These are phyloP conservation scores for Mycena amicta DNA, from an alignment of 768 basidiomycete species.

Conservation along the genomic window DNA sequence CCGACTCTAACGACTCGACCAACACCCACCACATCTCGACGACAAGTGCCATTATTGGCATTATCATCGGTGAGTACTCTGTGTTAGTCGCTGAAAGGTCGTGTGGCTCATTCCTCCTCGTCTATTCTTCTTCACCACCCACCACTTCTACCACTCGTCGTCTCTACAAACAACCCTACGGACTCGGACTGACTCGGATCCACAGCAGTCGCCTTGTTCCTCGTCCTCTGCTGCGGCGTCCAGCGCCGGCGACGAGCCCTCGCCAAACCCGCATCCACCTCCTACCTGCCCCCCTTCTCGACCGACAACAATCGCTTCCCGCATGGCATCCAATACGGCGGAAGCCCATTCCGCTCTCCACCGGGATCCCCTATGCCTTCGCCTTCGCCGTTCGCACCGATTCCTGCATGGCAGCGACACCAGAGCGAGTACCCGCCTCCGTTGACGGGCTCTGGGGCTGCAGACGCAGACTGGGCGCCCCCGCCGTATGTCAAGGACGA, in stretches of 20 bases:
- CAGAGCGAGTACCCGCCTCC: constrained; percentile 12
- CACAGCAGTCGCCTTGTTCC: constrained; percentile 5
- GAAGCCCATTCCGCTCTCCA: neutral
- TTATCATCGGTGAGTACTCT: neutral
- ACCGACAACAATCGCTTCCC: neutral
- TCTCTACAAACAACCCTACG: too few species aligned
- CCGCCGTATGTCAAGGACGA: constrained; percentile 22
- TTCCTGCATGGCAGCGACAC: too few species aligned
- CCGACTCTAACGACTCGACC: neutral
- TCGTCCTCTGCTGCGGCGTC: constrained; percentile 13
- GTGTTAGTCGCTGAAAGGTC: neutral
- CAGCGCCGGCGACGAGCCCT: constrained; percentile 3
- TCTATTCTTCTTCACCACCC: too few species aligned
- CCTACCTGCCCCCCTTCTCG: neutral
- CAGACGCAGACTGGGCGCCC: constrained; percentile 14
- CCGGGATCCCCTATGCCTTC: neutral
- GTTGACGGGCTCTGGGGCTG: neutral
- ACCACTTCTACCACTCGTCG: too few species aligned
- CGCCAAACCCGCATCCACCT: neutral
- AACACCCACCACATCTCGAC: neutral
- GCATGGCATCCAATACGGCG: constrained; percentile 15
- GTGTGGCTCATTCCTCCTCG: neutral
- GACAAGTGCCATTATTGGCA: neutral
- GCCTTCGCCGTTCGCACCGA: too few species aligned
- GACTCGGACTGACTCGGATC: too few species aligned